Conservation (phyloP, 495 filamentous ascomycete genomes). For the Clohesyomyces aquaticus region DNA sequence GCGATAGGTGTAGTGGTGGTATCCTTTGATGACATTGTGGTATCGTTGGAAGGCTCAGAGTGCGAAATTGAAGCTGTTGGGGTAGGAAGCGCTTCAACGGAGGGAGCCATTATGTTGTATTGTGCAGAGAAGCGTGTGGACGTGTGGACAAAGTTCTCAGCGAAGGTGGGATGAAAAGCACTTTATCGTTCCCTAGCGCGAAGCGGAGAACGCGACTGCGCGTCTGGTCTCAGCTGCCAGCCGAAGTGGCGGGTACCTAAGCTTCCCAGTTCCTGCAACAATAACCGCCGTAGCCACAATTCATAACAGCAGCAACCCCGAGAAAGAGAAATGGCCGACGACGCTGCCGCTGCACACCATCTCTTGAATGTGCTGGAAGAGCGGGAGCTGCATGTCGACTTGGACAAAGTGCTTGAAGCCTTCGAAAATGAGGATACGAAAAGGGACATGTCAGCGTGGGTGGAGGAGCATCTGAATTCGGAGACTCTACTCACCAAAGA, state of each 20-base stretch:
- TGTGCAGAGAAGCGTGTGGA: neutral
- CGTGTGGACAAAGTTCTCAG: neutral
- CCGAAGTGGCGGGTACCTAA: conserved; percentile 5
- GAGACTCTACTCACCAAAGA: conserved; percentile 44
- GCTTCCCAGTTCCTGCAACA: neutral
- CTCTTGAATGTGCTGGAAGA: conserved; percentile 45
- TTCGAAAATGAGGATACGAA: conserved; percentile 43
- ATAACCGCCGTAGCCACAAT: no score
- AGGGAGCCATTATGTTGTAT: conserved; percentile 34
- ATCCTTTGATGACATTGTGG: neutral
- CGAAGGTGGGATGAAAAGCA: neutral
- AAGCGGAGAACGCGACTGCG: conserved; percentile 26
- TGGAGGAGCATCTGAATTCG: conserved; percentile 42
- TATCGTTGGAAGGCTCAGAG: neutral
- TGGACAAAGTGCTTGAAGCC: conserved; percentile 44
- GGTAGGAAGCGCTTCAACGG: conserved; percentile 12
- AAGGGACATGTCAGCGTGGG: conserved; percentile 38
- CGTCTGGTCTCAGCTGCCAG: conserved; percentile 2
- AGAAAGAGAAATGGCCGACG: conserved; percentile 37
- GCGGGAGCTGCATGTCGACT: conserved; percentile 38
- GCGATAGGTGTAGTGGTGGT: neutral
- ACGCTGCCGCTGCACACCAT: conserved; percentile 36
- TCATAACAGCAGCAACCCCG: no score
- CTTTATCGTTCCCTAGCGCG: neutral
- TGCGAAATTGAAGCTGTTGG: conserved; percentile 13